These are phyloP conservation scores for Entomortierella chlamydospora DNA, from an alignment of 192 early-diverging fungal genomes.

Conservation along the genomic window DNA sequence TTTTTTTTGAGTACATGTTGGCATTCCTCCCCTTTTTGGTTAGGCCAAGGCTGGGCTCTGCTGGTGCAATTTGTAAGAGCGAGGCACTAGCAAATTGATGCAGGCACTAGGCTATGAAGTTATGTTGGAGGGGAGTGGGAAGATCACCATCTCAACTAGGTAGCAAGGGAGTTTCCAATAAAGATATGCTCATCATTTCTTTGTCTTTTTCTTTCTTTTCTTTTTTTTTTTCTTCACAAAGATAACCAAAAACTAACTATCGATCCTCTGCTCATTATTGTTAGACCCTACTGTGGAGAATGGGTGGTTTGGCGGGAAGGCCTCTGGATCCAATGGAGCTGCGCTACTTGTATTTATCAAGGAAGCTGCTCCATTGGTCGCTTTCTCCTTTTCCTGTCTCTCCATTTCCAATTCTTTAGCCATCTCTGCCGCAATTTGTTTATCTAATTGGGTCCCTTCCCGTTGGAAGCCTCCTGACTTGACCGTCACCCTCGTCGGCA, in stretches of 20 bases:
- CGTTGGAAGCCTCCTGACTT: slow-evolving; percentile 42
- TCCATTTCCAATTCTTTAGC: slow-evolving; percentile 47
- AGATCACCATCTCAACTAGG: too few species aligned
- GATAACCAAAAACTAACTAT: slow-evolving; percentile 12
- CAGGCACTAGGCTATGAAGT: too few species aligned
- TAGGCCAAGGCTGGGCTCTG: too few species aligned
- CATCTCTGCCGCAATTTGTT: slow-evolving; percentile 47
- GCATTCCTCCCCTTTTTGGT: too few species aligned
- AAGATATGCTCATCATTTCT: too few species aligned
- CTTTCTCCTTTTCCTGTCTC: slow-evolving; percentile 11
- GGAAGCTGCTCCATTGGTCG: neutral
- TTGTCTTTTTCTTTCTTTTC: too few species aligned
- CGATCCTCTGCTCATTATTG: slow-evolving; percentile 20
- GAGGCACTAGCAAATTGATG: too few species aligned
- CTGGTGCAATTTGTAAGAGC: too few species aligned
- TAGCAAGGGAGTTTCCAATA: too few species aligned
- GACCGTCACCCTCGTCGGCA: slow-evolving; percentile 45
- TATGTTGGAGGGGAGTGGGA: too few species aligned
- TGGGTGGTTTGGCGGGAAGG: neutral
- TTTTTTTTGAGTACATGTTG: too few species aligned
- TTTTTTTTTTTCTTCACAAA: too few species aligned
- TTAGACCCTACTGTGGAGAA: slow-evolving; percentile 1
- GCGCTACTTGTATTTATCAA: neutral
- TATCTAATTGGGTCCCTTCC: slow-evolving; percentile 39
- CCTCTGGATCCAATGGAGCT: neutral